phyloP scores from a whole-genome alignment of 208 protist genomes.

The Trypanosoma avium region DNA sequence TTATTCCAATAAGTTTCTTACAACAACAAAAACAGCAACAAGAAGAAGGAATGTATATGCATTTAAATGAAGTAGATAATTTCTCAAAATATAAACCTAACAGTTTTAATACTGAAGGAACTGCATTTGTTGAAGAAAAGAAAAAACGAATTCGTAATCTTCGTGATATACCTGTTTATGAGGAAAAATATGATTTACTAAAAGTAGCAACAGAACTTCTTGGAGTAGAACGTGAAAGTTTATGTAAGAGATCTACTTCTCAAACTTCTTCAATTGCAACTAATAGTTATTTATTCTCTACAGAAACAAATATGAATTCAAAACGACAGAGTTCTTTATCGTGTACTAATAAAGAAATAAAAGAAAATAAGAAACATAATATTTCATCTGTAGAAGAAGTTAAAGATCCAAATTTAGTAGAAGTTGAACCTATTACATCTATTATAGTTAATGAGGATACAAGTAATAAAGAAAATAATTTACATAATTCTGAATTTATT shows the following conservation, averaged over 20 bases:
- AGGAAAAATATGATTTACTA: slow-evolving; percentile 14
- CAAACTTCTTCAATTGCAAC: background rate
- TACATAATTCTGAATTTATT: no score
- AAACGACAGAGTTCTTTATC: slow-evolving; percentile 1
- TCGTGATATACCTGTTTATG: slow-evolving; percentile 12
- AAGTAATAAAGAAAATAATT: background rate
- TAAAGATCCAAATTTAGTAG: background rate
- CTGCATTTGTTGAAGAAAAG: slow-evolving; percentile 7
- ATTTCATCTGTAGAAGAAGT: background rate
- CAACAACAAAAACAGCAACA: background rate
- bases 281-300: background rate
- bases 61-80: background rate
- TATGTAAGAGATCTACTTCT: slow-evolving; percentile 7
- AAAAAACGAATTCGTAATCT: slow-evolving; percentile 11
- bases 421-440: background rate
- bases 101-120: background rate
- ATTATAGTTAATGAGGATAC: background rate
- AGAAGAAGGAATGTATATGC: background rate
- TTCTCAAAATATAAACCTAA: background rate
- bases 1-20: slow-evolving; percentile 15
- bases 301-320: background rate
- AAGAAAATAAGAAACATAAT: background rate
- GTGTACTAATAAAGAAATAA: background rate
- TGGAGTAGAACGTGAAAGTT: slow-evolving; percentile 15
- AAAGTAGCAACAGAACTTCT: slow-evolving; percentile 15